Base-by-base conservation (phyloP, 2,329 filamentous ascomycete species). In the Pseudogymnoascus verrucosus region DNA sequence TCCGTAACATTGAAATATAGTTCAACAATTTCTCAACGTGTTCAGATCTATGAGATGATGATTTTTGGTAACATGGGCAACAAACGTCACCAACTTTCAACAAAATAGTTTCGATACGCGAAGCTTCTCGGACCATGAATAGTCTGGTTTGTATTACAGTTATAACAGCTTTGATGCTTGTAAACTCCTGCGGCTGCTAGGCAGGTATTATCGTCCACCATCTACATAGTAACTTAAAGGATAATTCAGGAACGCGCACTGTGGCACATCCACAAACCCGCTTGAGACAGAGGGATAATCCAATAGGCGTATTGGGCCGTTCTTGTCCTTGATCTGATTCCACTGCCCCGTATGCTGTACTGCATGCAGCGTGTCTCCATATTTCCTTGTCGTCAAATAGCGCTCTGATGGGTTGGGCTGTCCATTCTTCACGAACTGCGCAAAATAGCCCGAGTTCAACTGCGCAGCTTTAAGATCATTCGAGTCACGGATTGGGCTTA, bases 231-330 rank as follows among this genome's bases (percentile, higher is more conserved):
- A 79, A 36, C 68, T 69, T 60, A 79, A 69, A 12, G 74, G 73
- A 67, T 79, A 79, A 34, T 77, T 77, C 66, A 79, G 67, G 67
- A 75, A 79, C 6, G 71, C 73, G 68, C 80, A 82, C 72, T 82
- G 80, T 65, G 76, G 71, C 64, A 79, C 71, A 70, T 83, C 80
- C 37, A 77, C 71, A 66, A 80, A 82, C 0, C 68, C 65, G 5
- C 71, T 73, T 6, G 71, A 74, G 39, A 68, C 71, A 34, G 76
- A 73, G 0, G 79, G 78, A 67, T 75, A 81, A 70, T 82, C 78
- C 64, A 82, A 68, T 10, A 78, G 66, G 67, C 77, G 75, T 31
- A 80, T 75, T 23, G 76, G 76, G 0, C 76, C 77, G 5, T 71
- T 72, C 63, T 71, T 69, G 0, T 72, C 74, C 39, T 68, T 71